These are phyloP conservation scores for Cryptococcus sp. DNA, from an alignment of 1,284 basidiomycete species.

Conservation along the genomic window DNA sequence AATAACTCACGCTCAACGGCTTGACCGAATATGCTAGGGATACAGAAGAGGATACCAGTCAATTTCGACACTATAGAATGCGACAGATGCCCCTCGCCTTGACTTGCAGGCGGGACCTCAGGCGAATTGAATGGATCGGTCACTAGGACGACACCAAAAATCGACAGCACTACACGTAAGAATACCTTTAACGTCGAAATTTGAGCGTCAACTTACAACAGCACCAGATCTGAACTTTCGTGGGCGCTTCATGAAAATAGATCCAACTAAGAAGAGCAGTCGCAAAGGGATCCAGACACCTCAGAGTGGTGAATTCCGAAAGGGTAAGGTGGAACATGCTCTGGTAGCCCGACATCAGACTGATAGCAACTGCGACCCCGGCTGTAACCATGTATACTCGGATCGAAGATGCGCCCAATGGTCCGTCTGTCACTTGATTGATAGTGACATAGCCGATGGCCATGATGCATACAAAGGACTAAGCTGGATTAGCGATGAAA, in stretches of 20 bases:
- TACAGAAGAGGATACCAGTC: not conserved
- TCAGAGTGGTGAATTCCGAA: not conserved
- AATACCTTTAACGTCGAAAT: not conserved
- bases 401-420: not conserved
- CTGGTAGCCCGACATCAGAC: not conserved
- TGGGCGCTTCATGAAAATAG: not conserved
- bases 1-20: not conserved
- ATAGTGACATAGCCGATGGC: not conserved
- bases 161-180: not conserved
- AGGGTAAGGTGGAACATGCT: not conserved
- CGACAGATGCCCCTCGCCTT: not conserved
- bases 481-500: not conserved
- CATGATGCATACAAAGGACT: not conserved
- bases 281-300: not conserved
- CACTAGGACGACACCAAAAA: not conserved
- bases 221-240: not conserved
- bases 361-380: not conserved
- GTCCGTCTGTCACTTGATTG: not conserved
- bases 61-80: not conserved
- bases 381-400: not conserved
- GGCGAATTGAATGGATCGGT: not conserved
- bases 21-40: not conserved
- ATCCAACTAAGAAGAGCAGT: not conserved
- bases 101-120: not conserved
- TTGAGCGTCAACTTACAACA: not conserved